Evolutionary conservation across 768 basidiomycete genomes (phyloP), one percentile per base, ranked within the genome.

Genomic region (Aureoboletus auriporus): DNA sequence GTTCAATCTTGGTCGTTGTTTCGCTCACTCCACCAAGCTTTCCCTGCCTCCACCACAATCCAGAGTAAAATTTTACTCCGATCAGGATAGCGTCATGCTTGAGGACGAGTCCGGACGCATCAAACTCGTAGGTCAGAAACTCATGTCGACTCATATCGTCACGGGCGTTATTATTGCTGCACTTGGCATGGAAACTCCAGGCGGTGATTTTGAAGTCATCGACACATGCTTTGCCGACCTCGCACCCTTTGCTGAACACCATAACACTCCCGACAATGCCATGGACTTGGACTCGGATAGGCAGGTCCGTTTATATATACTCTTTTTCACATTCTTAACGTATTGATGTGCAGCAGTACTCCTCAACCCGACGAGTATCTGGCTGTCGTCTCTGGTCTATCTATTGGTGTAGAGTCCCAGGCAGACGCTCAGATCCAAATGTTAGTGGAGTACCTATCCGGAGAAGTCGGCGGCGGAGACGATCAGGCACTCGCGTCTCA

Each of bases 101-200:
- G 96, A 99, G 69, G 96, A 99, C 64, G 96, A 98, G 69, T 91
- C 88, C 2, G 96, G 96, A 1, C 82, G 96, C 29, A 87, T 99
- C 35, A 77, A 78, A 39, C 80, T 99, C 13, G 89, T 94, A 0
- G 96, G 96, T 6, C 79, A 84, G 6, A 71, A 70, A 30, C 69
- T 97, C 35, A 67, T 72, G 27, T 73, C 75, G 13, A 78, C 79
- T 8, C 71, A 71, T 39, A 70, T 96, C 14, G 91, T 97, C 5
- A 98, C 95, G 8, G 95, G 96, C 1, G 82, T 97, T 23, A 90
- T 98, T 57, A 75, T 93, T 47, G 92, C 87, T 20, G 92, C 81
- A 0, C 77, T 99, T 16, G 96, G 96, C 8, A 84, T 89, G 63
- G 96, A 98, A 67, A 96, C 90, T 0, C 73, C 80, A 3, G 75